Base-by-base conservation (phyloP, 805 yeast genomes). In the Blastobotrys attinorum region DNA sequence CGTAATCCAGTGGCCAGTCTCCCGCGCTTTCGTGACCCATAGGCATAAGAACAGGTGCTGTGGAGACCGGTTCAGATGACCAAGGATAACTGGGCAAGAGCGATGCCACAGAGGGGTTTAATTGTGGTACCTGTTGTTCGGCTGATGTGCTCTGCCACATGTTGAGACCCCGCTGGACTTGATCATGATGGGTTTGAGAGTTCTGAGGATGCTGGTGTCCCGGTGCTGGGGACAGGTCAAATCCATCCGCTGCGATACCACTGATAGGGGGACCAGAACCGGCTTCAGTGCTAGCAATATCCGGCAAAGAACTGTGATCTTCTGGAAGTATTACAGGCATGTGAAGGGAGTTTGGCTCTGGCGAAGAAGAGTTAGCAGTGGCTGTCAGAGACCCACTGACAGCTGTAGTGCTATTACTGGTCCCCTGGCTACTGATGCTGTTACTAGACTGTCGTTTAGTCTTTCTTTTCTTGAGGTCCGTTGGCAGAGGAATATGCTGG, bases 1-100 rank as follows among this genome's bases (percentile, higher is more conserved):
- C 10, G 36, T 42, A 42, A 16, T 39, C 43, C 27, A 42, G 43
- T 15, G 42, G 36, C 49, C 43, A 42, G 23, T 38, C 45, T 16
- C n/a, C n/a, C 22, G 6, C n/a, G 29, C 29, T 25, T 8, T 25
- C 10, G n/a, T n/a, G n/a, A n/a, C n/a, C n/a, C n/a, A n/a, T n/a
- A n/a, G n/a, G n/a, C n/a, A n/a, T n/a, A n/a, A n/a, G n/a, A n/a
- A n/a, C n/a, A n/a, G n/a, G n/a, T n/a, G n/a, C n/a, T n/a, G n/a
- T n/a, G n/a, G n/a, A n/a, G 11, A 25, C 29, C 7, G 29, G 29
- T 8, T 25, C 11, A 8, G 29, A 25, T 25, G 29, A 8, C 29
- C 29, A 25, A 8, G 29, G 29, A 11, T 25, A 25, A 25, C 11
- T 7, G 29, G 29, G 29, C 29, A 25, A 11, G 11, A 25, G 29